phyloP scores from a whole-genome alignment of 2,329 filamentous ascomycete species.

The Aspergillus eucalypticola region DNA sequence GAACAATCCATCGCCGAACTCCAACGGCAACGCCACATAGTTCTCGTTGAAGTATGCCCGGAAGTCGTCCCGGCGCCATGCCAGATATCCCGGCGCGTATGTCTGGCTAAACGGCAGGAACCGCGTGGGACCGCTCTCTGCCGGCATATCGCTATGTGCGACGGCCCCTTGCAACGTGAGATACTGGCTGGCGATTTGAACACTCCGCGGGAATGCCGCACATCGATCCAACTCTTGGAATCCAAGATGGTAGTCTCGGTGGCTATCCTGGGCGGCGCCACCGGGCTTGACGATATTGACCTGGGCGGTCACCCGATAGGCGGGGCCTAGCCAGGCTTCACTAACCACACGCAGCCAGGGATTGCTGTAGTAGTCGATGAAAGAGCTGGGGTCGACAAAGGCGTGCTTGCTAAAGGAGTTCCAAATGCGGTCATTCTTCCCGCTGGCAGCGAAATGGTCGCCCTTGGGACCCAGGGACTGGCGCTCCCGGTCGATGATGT shows the following conservation, averaged over 20 bases:
- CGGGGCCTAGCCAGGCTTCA: conserved; percentile 60
- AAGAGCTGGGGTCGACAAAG: conserved; percentile 53
- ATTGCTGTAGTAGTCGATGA: conserved; percentile 61
- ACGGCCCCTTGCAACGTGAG: conserved; percentile 65
- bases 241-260: conserved; percentile 66
- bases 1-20: conserved; percentile 61
- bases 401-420: conserved; percentile 66
- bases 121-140: conserved; percentile 60
- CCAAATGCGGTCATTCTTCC: conserved; percentile 64
- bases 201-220: conserved; percentile 51
- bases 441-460: conserved; percentile 61
- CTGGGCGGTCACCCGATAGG: conserved; percentile 62
- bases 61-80: conserved; percentile 57
- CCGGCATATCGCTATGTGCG: conserved; percentile 62
- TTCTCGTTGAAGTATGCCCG: conserved; percentile 55
- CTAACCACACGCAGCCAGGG: conserved; percentile 57
- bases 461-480: conserved; percentile 45
- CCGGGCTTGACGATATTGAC: conserved; percentile 64
- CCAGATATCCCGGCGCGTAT: conserved; percentile 59
- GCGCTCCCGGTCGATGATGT: conserved; percentile 52
- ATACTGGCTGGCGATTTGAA: conserved; percentile 58
- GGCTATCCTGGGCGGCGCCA: conserved; percentile 57
- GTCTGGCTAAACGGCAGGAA: conserved; percentile 62
- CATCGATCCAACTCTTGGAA: conserved; percentile 57
- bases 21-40: conserved; percentile 55